phyloP scores from a whole-genome alignment of 2,329 filamentous ascomycete species.

The Calonectria hawksworthii region DNA sequence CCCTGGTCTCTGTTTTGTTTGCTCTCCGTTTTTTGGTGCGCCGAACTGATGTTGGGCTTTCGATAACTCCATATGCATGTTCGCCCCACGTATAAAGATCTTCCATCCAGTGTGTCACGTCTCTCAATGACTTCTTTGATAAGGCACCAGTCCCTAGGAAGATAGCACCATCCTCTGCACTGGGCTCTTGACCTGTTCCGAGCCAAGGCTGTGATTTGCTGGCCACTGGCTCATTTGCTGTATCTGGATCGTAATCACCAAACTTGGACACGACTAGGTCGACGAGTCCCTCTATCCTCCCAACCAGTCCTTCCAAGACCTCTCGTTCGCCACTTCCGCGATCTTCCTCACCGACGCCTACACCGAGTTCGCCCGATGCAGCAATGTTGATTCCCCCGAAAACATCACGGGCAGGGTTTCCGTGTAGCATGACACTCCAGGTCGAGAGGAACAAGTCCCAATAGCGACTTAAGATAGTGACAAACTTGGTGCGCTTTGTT shows the following conservation, averaged over 20 bases:
- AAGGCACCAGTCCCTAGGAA: constrained; percentile 86
- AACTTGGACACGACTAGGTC: constrained; percentile 92
- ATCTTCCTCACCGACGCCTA: constrained; percentile 96
- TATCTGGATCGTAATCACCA: constrained; percentile 63
- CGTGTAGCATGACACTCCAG: constrained; percentile 93
- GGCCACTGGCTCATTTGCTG: constrained; percentile 41
- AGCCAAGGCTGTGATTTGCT: constrained; percentile 70
- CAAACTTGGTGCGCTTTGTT: constrained; percentile 76
- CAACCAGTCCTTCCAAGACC: constrained; percentile 89
- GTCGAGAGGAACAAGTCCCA: constrained; percentile 80
- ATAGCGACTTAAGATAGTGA: constrained; percentile 80
- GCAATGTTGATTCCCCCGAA: constrained; percentile 90
- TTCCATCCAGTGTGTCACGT: constrained; percentile 88
- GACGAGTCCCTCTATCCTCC: constrained; percentile 84
- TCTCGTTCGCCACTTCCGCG: constrained; percentile 94
- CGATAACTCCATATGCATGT: constrained; percentile 85
- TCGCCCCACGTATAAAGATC: constrained; percentile 88
- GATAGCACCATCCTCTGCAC: constrained; percentile 84
- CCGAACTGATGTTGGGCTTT: constrained; percentile 80
- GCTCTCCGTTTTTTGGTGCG: constrained; percentile 58
- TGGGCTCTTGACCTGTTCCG: constrained; percentile 76
- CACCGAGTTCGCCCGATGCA: constrained; percentile 89
- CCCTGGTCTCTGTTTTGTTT: constrained; percentile 28
- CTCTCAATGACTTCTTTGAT: constrained; percentile 77
- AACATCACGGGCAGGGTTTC: constrained; percentile 85